These are phyloP conservation scores for Gyromitra esculenta DNA, from an alignment of 2,329 filamentous ascomycete species.

Conservation along the genomic window DNA sequence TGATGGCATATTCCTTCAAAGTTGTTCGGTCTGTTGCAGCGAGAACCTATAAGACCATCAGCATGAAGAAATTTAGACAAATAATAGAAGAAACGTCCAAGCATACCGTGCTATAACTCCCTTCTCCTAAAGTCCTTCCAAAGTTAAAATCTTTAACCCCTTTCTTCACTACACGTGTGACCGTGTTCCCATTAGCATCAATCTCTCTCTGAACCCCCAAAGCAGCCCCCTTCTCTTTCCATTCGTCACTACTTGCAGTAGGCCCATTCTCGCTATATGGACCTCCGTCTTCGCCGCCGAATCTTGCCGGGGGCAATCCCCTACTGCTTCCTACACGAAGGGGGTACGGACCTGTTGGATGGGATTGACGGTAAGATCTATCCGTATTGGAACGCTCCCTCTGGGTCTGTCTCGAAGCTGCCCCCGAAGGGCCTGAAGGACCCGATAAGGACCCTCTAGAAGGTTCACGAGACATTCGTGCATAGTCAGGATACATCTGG, in stretches of 20 bases:
- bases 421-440: constrained; percentile 56
- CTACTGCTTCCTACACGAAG: constrained; percentile 75
- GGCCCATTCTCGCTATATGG: constrained; percentile 70
- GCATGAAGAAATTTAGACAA: constrained; percentile 10
- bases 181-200: constrained; percentile 82
- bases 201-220: constrained; percentile 82
- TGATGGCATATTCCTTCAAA: constrained; percentile 95
- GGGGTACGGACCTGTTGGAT: constrained; percentile 72
- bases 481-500: constrained; percentile 54
- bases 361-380: constrained; percentile 58
- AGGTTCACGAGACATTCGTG: constrained; percentile 68
- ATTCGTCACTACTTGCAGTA: constrained; percentile 81
- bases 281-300: constrained; percentile 57
- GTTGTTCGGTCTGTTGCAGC: constrained; percentile 93
- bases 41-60: constrained; percentile 61
- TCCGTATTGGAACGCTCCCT: constrained; percentile 71
- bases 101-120: constrained; percentile 93
- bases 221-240: constrained; percentile 95
- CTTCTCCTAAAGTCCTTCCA: constrained; percentile 88
- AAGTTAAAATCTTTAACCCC: constrained; percentile 97
- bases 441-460: constrained; percentile 68
- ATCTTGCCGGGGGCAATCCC: constrained; percentile 64
- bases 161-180: constrained; percentile 89
- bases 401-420: constrained; percentile 52
- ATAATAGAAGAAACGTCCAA: constrained; percentile 10